phyloP scores from a whole-genome alignment of 371 early-diverging fungal genomes.

The Mucor irregularis region DNA sequence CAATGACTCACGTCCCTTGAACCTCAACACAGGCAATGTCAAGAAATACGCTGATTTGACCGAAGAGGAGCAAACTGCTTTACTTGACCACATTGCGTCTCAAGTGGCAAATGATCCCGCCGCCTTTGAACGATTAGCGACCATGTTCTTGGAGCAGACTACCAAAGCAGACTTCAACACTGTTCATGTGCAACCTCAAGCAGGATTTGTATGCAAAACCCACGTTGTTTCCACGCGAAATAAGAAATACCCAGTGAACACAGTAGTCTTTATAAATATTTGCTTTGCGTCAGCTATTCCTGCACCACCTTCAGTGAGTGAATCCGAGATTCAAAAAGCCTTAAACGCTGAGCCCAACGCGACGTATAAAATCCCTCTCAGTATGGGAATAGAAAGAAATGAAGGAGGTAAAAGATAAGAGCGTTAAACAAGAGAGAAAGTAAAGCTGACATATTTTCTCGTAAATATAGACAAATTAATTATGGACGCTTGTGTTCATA shows the following conservation, averaged over 20 bases:
- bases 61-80: conserved; percentile 28
- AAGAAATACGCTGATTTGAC: no score
- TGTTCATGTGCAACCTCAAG: conserved; percentile 44
- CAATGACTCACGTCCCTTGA: conserved; percentile 6
- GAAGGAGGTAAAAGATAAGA: conserved; percentile 13
- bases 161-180: conserved; percentile 24
- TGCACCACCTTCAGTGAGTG: conserved; percentile 61
- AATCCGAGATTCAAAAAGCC: conserved; percentile 66
- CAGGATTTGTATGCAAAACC: conserved; percentile 69
- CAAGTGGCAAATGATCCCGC: conserved; percentile 34
- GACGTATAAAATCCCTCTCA: conserved; percentile 68
- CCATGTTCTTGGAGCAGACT: conserved; percentile 11
- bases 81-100: conserved; percentile 32
- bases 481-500: conserved; percentile 72
- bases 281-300: conserved; percentile 66
- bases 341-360: conserved; percentile 61
- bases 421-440: not conserved
- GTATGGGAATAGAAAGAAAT: conserved; percentile 48
- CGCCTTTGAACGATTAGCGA: conserved; percentile 26
- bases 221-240: conserved; percentile 16
- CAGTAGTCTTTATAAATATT: conserved; percentile 69
- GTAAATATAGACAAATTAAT: conserved; percentile 20
- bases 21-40: not conserved
- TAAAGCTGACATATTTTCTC: not conserved
- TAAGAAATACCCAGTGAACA: conserved; percentile 18